phyloP scores from a whole-genome alignment of 495 filamentous ascomycete species.

The Talaromyces stipitatus region DNA sequence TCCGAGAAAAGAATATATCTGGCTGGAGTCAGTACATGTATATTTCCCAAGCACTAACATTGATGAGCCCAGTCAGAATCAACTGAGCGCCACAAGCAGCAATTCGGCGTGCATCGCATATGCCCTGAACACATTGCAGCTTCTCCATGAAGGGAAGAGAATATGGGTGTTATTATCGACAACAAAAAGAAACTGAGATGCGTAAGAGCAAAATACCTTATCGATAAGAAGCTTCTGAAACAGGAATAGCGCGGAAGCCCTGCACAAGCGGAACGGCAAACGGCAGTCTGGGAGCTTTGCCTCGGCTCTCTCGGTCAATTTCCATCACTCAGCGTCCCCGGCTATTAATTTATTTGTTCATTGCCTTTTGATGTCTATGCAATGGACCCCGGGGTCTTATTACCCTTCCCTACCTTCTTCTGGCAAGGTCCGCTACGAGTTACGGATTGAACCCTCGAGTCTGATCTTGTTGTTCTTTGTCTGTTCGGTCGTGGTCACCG shows the following conservation, averaged over 20 bases:
- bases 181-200: no score
- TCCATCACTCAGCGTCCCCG: not conserved
- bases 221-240: not conserved
- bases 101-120: no score
- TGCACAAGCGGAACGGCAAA: not conserved
- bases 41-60: no score
- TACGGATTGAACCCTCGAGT: not conserved
- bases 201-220: no score
- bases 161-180: not conserved
- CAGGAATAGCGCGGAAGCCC: not conserved
- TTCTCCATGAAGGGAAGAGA: not conserved
- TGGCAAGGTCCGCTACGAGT: not conserved
- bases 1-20: no score
- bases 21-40: no score
- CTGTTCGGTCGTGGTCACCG: not conserved
- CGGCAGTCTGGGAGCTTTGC: constrained; percentile 3
- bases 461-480: not conserved
- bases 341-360: not conserved
- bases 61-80: no score
- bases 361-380: not conserved
- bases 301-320: constrained; percentile 3
- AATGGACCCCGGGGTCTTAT: not conserved
- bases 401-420: not conserved
- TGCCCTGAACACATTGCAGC: no score
- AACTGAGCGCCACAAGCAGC: no score